Evolutionary conservation across 345 rosid species (phyloP).

Genomic region (Anacardium occidentale): DNA sequence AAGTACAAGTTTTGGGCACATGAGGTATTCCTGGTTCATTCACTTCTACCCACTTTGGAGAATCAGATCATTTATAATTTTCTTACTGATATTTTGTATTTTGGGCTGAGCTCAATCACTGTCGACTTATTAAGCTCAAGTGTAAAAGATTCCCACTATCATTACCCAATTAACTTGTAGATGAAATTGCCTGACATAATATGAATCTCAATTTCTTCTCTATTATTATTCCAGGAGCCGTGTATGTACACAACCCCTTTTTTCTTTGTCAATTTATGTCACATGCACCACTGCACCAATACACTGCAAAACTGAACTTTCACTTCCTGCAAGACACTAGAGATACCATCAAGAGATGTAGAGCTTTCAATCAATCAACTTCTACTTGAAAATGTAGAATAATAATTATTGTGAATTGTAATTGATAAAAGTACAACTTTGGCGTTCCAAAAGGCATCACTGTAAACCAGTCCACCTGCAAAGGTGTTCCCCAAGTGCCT

Average conservation of each 20-base stretch:
- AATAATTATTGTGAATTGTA: too few relatives aligned
- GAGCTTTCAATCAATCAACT: too few relatives aligned
- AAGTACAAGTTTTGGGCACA: background rate
- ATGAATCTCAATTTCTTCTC: background rate
- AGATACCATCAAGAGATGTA: too few relatives aligned
- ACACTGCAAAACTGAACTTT: too few relatives aligned
- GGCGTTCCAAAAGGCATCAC: background rate
- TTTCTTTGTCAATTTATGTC: too few relatives aligned
- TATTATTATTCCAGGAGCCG: too few relatives aligned
- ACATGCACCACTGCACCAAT: too few relatives aligned
- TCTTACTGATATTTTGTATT: background rate
- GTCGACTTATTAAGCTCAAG: background rate
- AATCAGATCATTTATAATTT: background rate
- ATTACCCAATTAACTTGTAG: background rate
- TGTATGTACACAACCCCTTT: background rate
- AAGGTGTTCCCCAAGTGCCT: background rate
- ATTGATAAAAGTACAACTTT: background rate
- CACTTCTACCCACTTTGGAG: background rate
- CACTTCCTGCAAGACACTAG: too few relatives aligned
- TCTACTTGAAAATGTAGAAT: too few relatives aligned
- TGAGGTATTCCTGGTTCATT: background rate
- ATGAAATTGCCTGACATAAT: background rate
- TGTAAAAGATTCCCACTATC: too few relatives aligned
- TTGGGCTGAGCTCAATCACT: slow-evolving; percentile 6
- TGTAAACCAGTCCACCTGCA: slow-evolving; percentile 4